Percentiles rank a stretch among this genome's conserved stretches.
phyloP scores from a whole-genome alignment of 495 filamentous ascomycete genomes.

The Immersiella caudata region DNA sequence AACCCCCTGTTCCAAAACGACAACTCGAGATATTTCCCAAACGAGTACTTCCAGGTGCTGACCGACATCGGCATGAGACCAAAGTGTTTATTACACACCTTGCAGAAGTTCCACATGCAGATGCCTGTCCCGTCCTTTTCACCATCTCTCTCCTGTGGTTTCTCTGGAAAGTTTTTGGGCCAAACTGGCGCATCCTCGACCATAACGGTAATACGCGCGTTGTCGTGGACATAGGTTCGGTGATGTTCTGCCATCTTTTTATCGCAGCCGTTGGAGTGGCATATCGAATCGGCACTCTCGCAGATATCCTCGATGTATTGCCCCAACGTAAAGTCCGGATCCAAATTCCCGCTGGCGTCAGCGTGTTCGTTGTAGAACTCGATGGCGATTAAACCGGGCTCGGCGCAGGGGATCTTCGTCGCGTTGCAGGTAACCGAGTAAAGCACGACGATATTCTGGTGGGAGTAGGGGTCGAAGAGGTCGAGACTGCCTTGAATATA shows the following conservation, averaged over 20 bases:
- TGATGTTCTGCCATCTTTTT: conserved; percentile 90
- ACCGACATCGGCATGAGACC: conserved; percentile 91
- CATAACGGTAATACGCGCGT: conserved; percentile 88
- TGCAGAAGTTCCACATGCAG: conserved; percentile 97
- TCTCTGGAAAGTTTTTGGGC: conserved; percentile 49
- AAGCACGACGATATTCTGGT: conserved; percentile 94
- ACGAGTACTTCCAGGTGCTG: conserved; percentile 97
- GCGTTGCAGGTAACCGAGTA: conserved; percentile 89
- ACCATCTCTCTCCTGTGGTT: conserved; percentile 42
- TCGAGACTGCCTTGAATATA: conserved; percentile 81
- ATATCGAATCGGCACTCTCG: conserved; percentile 69
- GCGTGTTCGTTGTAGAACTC: conserved; percentile 92
- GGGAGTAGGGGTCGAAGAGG: conserved; percentile 89
- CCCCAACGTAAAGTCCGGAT: conserved; percentile 88
- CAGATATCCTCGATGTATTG: conserved; percentile 96
- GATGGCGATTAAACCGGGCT: conserved; percentile 81
- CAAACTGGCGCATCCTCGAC: conserved; percentile 65
- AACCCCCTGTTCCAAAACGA: conserved; percentile 92
- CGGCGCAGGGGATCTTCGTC: conserved; percentile 88
- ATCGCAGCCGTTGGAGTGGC: conserved; percentile 83
- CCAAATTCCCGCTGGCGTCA: conserved; percentile 60
- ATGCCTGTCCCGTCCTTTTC: conserved; percentile 61
- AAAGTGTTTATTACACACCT: conserved; percentile 85
- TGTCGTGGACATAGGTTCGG: conserved; percentile 94
- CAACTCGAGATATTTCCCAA: conserved; percentile 95